These are phyloP conservation scores for Paraconiothyrium sp. DNA, from an alignment of 2,329 filamentous ascomycete genomes.

Conservation along the genomic window DNA sequence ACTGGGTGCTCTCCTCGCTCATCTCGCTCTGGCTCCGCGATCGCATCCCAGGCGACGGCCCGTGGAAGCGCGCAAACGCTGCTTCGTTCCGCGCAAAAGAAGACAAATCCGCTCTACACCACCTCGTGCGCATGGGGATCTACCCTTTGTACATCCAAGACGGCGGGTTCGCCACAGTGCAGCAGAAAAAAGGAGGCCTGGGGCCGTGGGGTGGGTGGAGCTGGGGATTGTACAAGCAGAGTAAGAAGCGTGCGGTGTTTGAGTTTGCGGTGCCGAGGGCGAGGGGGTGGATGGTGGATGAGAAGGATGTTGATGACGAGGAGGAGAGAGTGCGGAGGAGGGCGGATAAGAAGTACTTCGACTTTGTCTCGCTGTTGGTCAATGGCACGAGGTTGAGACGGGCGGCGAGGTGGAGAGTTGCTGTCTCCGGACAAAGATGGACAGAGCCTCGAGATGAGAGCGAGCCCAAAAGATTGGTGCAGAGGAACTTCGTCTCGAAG, in stretches of 20 bases:
- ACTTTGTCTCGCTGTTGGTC: not conserved
- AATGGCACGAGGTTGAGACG: not conserved
- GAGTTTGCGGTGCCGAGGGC: slow-evolving; percentile 28
- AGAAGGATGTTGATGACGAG: not conserved
- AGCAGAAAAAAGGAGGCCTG: not conserved
- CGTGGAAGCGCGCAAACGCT: not conserved
- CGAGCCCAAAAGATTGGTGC: not conserved
- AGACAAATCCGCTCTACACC: slow-evolving; percentile 15
- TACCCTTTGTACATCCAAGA: slow-evolving; percentile 27
- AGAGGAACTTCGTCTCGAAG: not conserved
- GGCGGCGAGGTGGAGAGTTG: not conserved
- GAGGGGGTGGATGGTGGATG: not conserved
- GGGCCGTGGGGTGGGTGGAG: not conserved
- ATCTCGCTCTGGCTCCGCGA: slow-evolving; percentile 1
- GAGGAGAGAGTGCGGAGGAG: not conserved
- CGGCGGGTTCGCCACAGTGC: slow-evolving; percentile 16
- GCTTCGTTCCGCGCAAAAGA: not conserved
- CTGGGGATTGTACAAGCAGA: slow-evolving; percentile 16
- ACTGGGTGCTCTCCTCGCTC: slow-evolving; percentile 2
- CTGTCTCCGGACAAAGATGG: slow-evolving; percentile 3
- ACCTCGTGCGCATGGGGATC: slow-evolving; percentile 25
- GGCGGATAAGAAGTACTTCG: not conserved
- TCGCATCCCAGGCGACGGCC: slow-evolving; percentile 1
- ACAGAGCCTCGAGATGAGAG: not conserved
- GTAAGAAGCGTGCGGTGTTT: slow-evolving; percentile 27